These are phyloP conservation scores for Penicillium sp. DNA, from an alignment of 2,329 filamentous ascomycete species.

Conservation along the genomic window DNA sequence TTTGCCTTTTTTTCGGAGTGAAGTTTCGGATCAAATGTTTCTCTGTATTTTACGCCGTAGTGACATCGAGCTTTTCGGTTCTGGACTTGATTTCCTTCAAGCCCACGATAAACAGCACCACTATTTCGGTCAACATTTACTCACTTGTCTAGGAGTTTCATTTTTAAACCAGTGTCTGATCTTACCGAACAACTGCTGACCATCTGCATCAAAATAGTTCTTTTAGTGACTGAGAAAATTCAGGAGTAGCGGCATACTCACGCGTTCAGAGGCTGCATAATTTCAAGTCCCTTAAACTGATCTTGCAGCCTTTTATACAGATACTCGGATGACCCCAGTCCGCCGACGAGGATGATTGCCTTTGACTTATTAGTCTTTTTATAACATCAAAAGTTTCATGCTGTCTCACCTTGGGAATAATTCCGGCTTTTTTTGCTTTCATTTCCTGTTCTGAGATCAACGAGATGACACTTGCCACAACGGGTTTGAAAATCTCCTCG, in stretches of 20 bases:
- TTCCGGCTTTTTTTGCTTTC: too few species aligned
- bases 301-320: not conserved
- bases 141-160: not conserved
- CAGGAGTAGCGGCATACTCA: not conserved
- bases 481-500: too few species aligned
- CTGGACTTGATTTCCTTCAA: not conserved
- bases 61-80: not conserved
- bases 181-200: not conserved
- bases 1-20: not conserved
- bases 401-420: not conserved
- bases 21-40: not conserved
- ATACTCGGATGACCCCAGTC: not conserved
- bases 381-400: not conserved
- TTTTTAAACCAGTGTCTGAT: not conserved
- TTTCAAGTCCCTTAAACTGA: not conserved
- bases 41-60: not conserved
- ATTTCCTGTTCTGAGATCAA: too few species aligned
- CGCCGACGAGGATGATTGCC: not conserved
- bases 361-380: not conserved
- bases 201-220: not conserved
- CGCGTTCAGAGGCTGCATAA: not conserved
- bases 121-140: not conserved
- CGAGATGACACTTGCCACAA: too few species aligned
- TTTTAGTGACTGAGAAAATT: not conserved
- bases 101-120: not conserved